Percentiles rank a stretch among this genome's conserved stretches.
Evolutionary conservation across 495 filamentous ascomycete species (phyloP).

Genomic region (Evernia prunastri): DNA sequence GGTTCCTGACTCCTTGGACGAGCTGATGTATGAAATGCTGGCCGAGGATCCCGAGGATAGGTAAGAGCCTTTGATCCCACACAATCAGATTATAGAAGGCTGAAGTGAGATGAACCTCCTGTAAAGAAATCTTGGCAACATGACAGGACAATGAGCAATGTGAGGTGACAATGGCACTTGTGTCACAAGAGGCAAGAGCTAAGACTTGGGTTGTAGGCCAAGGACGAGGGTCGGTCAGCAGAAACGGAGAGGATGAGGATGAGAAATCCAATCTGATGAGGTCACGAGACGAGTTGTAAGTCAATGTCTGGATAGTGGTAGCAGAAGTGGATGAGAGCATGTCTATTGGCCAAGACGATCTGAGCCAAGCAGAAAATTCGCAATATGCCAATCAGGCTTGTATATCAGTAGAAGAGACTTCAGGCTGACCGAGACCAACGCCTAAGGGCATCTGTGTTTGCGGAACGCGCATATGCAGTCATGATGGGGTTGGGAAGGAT

Average conservation of each 20-base stretch:
- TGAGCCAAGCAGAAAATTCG: not conserved
- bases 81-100: not conserved
- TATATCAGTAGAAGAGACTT: not conserved
- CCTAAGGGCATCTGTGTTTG: not conserved
- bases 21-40: not conserved
- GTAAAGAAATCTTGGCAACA: not conserved
- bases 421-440: conserved; percentile 1
- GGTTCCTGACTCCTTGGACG: not conserved
- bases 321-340: not conserved
- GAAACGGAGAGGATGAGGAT: not conserved
- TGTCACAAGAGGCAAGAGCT: not conserved
- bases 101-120: not conserved
- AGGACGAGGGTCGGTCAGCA: not conserved
- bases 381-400: not conserved
- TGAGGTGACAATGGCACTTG: not conserved
- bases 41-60: not conserved
- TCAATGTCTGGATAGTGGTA: not conserved
- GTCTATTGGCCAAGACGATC: not conserved
- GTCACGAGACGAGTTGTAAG: not conserved
- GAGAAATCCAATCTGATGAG: not conserved
- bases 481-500: not conserved
- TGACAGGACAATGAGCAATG: not conserved
- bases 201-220: not conserved
- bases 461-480: not conserved
- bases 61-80: not conserved